Base-by-base conservation (phyloP, 2,329 filamentous ascomycete species). In the Penicillium sp. region DNA sequence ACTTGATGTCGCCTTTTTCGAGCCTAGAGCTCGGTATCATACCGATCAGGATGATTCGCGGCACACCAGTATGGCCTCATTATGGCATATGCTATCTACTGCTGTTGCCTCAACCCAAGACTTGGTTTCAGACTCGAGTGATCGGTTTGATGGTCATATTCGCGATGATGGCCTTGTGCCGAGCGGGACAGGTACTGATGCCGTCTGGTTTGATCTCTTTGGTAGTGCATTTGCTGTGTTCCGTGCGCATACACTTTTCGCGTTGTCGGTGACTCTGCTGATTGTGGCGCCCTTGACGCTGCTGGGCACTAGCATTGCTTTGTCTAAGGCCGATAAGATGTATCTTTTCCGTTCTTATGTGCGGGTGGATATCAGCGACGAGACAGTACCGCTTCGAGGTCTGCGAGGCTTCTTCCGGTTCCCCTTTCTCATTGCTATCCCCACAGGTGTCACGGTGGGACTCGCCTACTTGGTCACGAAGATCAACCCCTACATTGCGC, bases 11-110 rank as follows among this genome's bases (percentile, higher is more conserved):
- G 92, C 95, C 7, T 99, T 98, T 75, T 93, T 91, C 78, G 86
- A 88, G 63, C 93, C 93, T 1, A 84, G 95, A 52, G 85, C 92
- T 21, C 82, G 91, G 56, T 99, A 99, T 69, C 95, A 99, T 71
- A 98, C 93, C 0, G 84, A 91, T 59, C 87, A 96, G 69, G 95
- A 99, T 71, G 91, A 96, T 70, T 82, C 88, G 3, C 85, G 85
- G 39, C 92, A 97, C 74, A 89, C 92, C 1, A 81, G 75, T 55
- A 70, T 73, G 57, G 79, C 83, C 50, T 87, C 85, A 3, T 75
- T 98, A 21, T 98, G 93, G 93, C 93, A 98, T 73, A 98, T 99
- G 95, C 81, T 99, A 37, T 96, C 91, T 37, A 88, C 88, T 14
- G 87, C 92, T 6, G 77, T 97, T 25, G 85, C 87, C 7, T 95